Evolutionary conservation across 2,329 filamentous ascomycete genomes (phyloP), one percentile per base, ranked within the genome.

Genomic region (Ascochyta clinopodiicola): DNA sequence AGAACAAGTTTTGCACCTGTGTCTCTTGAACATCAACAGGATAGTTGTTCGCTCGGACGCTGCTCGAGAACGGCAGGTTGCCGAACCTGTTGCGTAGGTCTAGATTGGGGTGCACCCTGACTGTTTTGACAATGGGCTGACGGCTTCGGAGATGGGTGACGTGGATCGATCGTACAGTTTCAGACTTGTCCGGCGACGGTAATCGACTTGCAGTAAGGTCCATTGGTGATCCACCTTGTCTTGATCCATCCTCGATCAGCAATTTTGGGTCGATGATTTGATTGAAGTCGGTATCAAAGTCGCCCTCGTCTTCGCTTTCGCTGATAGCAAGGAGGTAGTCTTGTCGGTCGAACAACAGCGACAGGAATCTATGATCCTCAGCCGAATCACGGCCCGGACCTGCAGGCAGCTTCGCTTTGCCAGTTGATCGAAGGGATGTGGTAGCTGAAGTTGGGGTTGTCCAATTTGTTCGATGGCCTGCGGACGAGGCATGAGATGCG

Each of bases 61-160:
- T 56, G 22, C 56, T 61, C 1, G 64, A 62, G 32, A 64, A 62
- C 0, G 53, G 52, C n/a, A 62, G 49, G 15, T 67, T 62, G 31
- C 63, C 60, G 21, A 68, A 63, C 1, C 64, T 27, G 29, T 60
- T 63, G 1, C 50, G 53, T 3, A 68, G 34, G 12, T 63, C 56
- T n/a, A 68, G 51, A 6, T 66, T 68, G 4, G 61, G 64, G 22
- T 68, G 66, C 38, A 67, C 34, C n/a, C 58, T 47, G n/a, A 67
- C 56, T 5, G 61, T 60, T 31, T 64, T 62, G 8, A 64, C 61
- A 2, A 64, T 63, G 2, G 56, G 54, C 13, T 68, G 66, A n/a
- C 64, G 62, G 21, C 57, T 59, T 19, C 44, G 37, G 2, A 66
- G 56, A 22, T 64, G 66, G 7, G 62, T 67, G 4, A 61, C 53